These are phyloP conservation scores for Diaporthe ampelina DNA, from an alignment of 2,329 filamentous ascomycete species.

Conservation along the genomic window DNA sequence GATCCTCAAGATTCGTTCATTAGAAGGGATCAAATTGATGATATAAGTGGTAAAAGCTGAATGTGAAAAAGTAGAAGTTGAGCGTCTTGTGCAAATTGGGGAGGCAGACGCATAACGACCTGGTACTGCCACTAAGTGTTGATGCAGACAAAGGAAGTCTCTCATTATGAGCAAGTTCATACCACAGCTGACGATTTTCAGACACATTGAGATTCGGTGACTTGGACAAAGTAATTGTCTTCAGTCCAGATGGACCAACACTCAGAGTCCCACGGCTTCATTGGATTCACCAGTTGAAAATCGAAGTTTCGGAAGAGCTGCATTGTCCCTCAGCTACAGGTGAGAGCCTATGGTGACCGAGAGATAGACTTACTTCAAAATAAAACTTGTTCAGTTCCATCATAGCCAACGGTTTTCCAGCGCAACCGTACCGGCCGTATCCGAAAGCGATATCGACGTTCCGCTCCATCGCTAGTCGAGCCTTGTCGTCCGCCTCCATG, in stretches of 20 bases:
- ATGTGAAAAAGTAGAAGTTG: no score
- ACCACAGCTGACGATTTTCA: not conserved
- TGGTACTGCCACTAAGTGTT: not conserved
- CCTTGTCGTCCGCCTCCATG: slow-evolving; percentile 58
- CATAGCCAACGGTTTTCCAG: slow-evolving; percentile 59
- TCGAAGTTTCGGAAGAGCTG: slow-evolving; percentile 38
- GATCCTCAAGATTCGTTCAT: no score
- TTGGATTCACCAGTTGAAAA: slow-evolving; percentile 35
- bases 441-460: slow-evolving; percentile 56
- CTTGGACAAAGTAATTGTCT: slow-evolving; percentile 25
- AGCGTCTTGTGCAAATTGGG: no score
- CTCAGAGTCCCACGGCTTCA: slow-evolving; percentile 30
- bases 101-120: no score
- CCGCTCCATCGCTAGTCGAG: slow-evolving; percentile 49
- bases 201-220: slow-evolving; percentile 15
- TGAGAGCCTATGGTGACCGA: no score
- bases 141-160: not conserved
- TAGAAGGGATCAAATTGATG: no score
- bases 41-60: no score
- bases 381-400: slow-evolving; percentile 60
- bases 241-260: slow-evolving; percentile 24
- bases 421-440: slow-evolving; percentile 55
- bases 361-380: slow-evolving; percentile 51
- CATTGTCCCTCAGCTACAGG: no score
- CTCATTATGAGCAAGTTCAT: not conserved